phyloP scores from a whole-genome alignment of 331 rosid genomes.

The Quercus tomentella region DNA sequence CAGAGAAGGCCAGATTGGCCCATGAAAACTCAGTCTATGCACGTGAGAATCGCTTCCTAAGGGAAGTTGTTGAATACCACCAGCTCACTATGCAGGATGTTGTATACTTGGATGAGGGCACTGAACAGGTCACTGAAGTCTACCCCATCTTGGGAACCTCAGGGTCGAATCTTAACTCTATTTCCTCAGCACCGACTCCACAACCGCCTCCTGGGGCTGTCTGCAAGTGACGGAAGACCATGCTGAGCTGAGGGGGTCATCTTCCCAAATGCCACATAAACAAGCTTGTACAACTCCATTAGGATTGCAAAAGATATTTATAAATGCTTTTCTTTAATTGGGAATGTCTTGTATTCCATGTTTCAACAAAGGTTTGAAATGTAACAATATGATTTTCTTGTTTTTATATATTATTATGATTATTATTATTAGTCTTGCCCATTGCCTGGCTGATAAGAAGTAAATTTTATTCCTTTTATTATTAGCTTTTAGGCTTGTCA shows the following conservation, averaged over 20 bases:
- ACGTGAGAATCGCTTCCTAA: conserved; percentile 85
- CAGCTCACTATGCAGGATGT: conserved; percentile 99
- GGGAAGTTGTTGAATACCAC: conserved; percentile 96
- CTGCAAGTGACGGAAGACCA: conserved; percentile 24
- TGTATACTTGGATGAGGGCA: conserved; percentile 83
- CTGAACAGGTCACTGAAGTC: conserved; percentile 88
- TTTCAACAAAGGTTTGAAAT: neutral
- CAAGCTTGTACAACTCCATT: neutral
- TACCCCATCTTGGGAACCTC: conserved; percentile 61
- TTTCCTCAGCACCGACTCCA: conserved; percentile 26
- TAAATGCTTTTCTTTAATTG: neutral
- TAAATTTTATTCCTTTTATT: neutral
- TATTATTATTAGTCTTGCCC: neutral
- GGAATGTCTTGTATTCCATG: neutral
- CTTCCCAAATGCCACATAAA: neutral
- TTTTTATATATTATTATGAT: neutral
- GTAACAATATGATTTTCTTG: neutral
- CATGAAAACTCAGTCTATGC: conserved; percentile 87
- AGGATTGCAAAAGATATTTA: neutral
- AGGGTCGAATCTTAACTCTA: conserved; percentile 23
- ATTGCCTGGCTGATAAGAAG: neutral
- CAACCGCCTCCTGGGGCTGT: conserved; percentile 21
- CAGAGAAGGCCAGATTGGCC: conserved; percentile 95
- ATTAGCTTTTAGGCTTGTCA: neutral
- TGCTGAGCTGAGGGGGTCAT: neutral